These are phyloP conservation scores for Gautieria morchelliformis DNA, from an alignment of 768 basidiomycete genomes.

Conservation along the genomic window DNA sequence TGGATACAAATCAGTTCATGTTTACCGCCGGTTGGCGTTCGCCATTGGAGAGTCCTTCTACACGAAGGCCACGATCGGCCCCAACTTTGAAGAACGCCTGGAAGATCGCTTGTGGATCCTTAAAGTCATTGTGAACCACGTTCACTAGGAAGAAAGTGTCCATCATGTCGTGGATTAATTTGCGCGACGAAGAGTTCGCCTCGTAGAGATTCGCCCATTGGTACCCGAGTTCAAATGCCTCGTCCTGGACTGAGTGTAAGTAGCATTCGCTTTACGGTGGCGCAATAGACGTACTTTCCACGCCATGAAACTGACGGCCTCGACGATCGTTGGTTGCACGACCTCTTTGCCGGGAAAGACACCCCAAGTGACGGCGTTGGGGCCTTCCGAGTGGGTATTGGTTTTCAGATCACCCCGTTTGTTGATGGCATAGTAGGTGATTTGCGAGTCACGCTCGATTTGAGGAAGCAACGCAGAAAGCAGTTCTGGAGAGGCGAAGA, in stretches of 20 bases:
- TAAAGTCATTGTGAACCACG: slow-evolving; percentile 95
- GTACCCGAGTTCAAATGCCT: slow-evolving; percentile 84
- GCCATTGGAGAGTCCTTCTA: neutral
- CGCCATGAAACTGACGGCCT: slow-evolving; percentile 96
- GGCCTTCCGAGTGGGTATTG: slow-evolving; percentile 90
- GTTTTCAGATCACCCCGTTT: slow-evolving; percentile 89
- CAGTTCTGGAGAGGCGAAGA: slow-evolving; percentile 76
- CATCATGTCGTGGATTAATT: slow-evolving; percentile 72
- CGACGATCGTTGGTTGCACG: slow-evolving; percentile 91
- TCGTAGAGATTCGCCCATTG: slow-evolving; percentile 91
- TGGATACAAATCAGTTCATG: slow-evolving; percentile 18
- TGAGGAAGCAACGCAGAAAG: slow-evolving; percentile 63
- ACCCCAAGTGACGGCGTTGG: slow-evolving; percentile 99
- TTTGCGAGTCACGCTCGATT: slow-evolving; percentile 78
- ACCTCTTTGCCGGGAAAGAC: slow-evolving; percentile 97
- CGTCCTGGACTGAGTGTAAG: slow-evolving; percentile 48
- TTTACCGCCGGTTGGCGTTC: neutral
- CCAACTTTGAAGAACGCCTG: slow-evolving; percentile 75
- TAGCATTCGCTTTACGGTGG: neutral
- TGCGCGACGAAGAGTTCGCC: slow-evolving; percentile 58
- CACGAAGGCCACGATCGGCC: slow-evolving; percentile 38
- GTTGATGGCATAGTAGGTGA: slow-evolving; percentile 98
- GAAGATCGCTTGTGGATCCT: slow-evolving; percentile 76
- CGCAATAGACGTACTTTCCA: slow-evolving; percentile 60
- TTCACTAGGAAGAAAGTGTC: slow-evolving; percentile 81